Conservation (phyloP, 768 basidiomycete genomes). For the Favolaschia claudopus region DNA sequence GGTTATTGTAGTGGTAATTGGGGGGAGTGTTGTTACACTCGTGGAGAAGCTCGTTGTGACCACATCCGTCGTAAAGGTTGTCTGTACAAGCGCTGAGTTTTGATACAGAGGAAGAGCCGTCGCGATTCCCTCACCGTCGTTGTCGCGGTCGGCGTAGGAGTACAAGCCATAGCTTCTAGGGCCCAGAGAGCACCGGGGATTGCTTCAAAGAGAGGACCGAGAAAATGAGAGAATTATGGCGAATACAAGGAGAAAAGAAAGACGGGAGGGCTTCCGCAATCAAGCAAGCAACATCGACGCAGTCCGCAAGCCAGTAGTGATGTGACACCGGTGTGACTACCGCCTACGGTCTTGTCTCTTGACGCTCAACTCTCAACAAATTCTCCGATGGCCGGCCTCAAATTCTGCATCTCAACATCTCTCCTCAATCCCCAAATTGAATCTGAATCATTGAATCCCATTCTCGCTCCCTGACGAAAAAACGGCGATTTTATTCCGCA, state of each 20-base stretch:
- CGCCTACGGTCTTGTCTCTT: no score
- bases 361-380: no score
- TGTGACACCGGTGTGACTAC: no score
- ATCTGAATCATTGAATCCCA: no score
- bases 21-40: slow-evolving; percentile 39
- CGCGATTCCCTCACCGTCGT: slow-evolving; percentile 38
- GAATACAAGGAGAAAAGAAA: not conserved
- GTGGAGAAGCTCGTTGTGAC: slow-evolving; percentile 46
- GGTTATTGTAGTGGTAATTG: slow-evolving; percentile 42
- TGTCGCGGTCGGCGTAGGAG: slow-evolving; percentile 51
- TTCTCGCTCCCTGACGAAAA: no score
- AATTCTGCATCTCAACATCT: no score
- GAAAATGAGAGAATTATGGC: not conserved
- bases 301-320: no score
- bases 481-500: no score
- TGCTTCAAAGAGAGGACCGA: not conserved
- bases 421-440: no score
- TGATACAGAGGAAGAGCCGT: not conserved
- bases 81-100: not conserved
- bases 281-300: slow-evolving; percentile 21
- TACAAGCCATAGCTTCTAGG: slow-evolving; percentile 41
- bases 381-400: no score
- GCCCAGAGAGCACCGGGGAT: not conserved
- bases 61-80: slow-evolving; percentile 42
- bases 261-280: not conserved